Evolutionary conservation across 805 yeast species (phyloP), one percentile per base, ranked within the genome.

Genomic region (Ogataea degrootiae): DNA sequence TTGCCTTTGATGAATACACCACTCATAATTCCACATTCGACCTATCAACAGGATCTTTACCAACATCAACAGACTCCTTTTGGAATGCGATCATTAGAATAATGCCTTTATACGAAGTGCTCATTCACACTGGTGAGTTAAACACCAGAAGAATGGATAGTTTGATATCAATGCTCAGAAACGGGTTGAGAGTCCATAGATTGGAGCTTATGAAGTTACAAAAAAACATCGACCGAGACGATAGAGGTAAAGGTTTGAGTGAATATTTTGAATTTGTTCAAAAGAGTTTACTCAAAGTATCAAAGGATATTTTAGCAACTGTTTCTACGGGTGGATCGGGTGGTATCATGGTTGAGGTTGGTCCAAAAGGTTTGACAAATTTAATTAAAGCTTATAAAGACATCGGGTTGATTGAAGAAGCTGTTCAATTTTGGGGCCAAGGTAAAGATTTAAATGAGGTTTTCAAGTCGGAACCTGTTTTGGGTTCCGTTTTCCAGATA

Each of bases 401-500:
- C 61, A 71, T 81, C 55, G 73, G 76, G 39, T 67, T 83, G 44
- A 68, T 73, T 39, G 75, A 78, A 39, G 89, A 85, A 62, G 83
- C 87, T 44, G 72, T 84, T 34, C 68, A 74, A 45, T 70, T 83
- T 46, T 87, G 94, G 94, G 81, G 82, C 50, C 63, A 72, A 33
- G 83, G 83, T 17, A 79, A 76, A 52, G 68, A 60, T 4, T 61
- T 68, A 39, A 68, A 78, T 55, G 45, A 60, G 16, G 60, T 74
- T 9, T 85, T 80, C 63, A 71, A 84, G 49, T 72, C 76, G 44
- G 86, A 85, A 55, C 74, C 78, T 52, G 84, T 84, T 21, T 79
- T 87, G 52, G 86, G 90, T 42, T 77, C 79, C 9, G 74, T 85
- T 33, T 71, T 87, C 53, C 89, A 88, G n/a, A 70, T 84, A 15